Evolutionary conservation across 345 rosid species (phyloP).

Genomic region (Kandelia obovata): DNA sequence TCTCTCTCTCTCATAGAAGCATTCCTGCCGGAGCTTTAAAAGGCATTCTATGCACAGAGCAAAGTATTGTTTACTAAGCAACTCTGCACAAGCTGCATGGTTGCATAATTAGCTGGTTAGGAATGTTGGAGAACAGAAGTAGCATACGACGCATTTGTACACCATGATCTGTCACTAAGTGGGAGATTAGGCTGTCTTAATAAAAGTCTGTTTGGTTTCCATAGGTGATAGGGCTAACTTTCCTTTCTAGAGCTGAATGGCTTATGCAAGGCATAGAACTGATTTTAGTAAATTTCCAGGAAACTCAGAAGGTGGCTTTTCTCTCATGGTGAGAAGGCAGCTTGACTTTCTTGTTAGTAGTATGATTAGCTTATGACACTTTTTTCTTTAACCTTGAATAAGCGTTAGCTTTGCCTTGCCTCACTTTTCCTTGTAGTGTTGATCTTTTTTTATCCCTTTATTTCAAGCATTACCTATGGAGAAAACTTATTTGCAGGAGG

Average conservation of each 20-base stretch:
- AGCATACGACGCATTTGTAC: not conserved
- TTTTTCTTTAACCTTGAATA: not conserved
- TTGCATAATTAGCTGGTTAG: not conserved
- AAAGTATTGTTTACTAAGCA: not conserved
- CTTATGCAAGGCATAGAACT: not conserved
- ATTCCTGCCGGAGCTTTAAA: too few species aligned
- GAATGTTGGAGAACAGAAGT: not conserved
- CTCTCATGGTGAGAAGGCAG: not conserved
- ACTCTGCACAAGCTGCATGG: not conserved
- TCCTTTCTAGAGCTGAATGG: not conserved
- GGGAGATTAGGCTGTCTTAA: too few species aligned
- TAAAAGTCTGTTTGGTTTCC: too few species aligned
- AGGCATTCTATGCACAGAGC: too few species aligned
- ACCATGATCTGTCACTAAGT: too few species aligned
- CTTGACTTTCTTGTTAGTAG: not conserved
- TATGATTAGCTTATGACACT: not conserved
- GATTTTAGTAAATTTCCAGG: not conserved
- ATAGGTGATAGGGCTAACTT: not conserved
- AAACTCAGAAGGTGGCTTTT: not conserved
- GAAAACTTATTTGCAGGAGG: slow-evolving; percentile 56
- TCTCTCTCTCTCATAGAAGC: not conserved
- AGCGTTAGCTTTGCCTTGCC: not conserved
- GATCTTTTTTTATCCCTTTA: slow-evolving; percentile 3
- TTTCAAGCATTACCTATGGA: not conserved
- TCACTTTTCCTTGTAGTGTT: not conserved